These are phyloP conservation scores for Cyphellophora attinorum DNA, from an alignment of 2,329 filamentous ascomycete genomes.

Conservation along the genomic window DNA sequence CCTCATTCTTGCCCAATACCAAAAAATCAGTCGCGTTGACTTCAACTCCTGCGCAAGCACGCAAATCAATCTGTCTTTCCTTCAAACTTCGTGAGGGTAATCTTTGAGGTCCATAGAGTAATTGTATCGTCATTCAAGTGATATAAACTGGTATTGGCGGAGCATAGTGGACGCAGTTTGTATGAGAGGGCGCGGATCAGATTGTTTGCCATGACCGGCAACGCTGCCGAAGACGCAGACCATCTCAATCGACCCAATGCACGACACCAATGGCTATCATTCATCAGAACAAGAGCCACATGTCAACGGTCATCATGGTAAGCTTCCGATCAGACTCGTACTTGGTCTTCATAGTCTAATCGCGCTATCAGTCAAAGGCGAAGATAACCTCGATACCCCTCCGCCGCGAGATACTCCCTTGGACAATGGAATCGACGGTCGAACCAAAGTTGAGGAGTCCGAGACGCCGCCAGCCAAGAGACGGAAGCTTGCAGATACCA, in stretches of 20 bases:
- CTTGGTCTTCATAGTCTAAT: conserved; percentile 4
- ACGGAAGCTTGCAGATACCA: conserved; percentile 29
- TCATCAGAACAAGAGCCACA: too few species aligned
- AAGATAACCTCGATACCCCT: neutral
- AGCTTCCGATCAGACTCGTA: too few species aligned
- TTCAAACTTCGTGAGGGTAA: conserved; percentile 31
- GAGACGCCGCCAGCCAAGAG: conserved; percentile 36
- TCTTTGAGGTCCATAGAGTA: conserved; percentile 24
- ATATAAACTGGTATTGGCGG: conserved; percentile 29
- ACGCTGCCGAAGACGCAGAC: too few species aligned
- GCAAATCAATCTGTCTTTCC: conserved; percentile 33
- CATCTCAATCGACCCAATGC: conserved; percentile 15
- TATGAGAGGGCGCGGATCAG: conserved; percentile 10
- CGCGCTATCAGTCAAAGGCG: neutral
- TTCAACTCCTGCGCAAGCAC: conserved; percentile 23
- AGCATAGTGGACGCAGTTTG: conserved; percentile 13
- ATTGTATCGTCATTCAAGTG: conserved; percentile 33
- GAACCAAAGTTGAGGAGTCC: conserved; percentile 17
- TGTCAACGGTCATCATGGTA: too few species aligned
- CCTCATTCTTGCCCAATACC: neutral
- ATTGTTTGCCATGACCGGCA: conserved; percentile 18
- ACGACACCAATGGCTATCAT: too few species aligned
- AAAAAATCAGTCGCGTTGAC: conserved; percentile 4
- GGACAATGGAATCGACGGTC: neutral
- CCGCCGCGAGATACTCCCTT: too few species aligned